Conservation (phyloP, 306 rosid genomes). For the Malus sylvestris region DNA sequence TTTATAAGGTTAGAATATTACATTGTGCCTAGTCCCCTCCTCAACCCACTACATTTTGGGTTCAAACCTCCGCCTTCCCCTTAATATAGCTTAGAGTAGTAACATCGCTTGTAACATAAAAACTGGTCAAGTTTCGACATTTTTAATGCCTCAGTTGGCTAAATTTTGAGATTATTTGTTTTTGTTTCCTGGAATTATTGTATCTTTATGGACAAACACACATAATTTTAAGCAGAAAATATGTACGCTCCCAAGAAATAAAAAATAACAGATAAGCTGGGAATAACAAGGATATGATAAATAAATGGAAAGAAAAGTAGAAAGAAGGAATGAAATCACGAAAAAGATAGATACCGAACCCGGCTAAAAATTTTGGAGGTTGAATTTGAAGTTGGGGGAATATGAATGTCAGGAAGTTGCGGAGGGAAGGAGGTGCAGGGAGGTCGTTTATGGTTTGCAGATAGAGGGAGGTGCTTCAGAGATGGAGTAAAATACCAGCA, state of each 20-base stretch:
- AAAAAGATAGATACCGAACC: background rate
- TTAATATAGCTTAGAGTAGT: too few relatives aligned
- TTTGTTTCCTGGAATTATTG: background rate
- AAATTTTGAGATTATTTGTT: background rate
- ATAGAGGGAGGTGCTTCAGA: background rate
- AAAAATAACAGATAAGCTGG: background rate
- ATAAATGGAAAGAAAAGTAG: too few relatives aligned
- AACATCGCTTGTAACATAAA: too few relatives aligned
- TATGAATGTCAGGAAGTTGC: background rate
- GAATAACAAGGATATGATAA: too few relatives aligned
- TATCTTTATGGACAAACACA: background rate
- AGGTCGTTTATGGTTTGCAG: background rate
- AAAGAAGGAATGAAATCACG: background rate
- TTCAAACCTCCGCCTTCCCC: too few relatives aligned
- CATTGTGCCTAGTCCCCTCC: constrained; percentile 74
- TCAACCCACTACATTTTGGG: too few relatives aligned
- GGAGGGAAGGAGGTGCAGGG: background rate
- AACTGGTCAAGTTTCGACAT: background rate
- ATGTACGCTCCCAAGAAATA: background rate
- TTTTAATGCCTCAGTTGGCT: background rate
- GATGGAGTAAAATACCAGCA: background rate
- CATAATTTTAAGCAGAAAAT: background rate
- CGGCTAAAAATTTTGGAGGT: background rate
- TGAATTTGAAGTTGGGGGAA: background rate
- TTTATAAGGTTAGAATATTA: constrained; percentile 13